A percentile compares a stretch with the other conserved stretches of the same genome.
Conservation (phyloP, 2,329 filamentous ascomycete species). For the Alternaria sp. region DNA sequence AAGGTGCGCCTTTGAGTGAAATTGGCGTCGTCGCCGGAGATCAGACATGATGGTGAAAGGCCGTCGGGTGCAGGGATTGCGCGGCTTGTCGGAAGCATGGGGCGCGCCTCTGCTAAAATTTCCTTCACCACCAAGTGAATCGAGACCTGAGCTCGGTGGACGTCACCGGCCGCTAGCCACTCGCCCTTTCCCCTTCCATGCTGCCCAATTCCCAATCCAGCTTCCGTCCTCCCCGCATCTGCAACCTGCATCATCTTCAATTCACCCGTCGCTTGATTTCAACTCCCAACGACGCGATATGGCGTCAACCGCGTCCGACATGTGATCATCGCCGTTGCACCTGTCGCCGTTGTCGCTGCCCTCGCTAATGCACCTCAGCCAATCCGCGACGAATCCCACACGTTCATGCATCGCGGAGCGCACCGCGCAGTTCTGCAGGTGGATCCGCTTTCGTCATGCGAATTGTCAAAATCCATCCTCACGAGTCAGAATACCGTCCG, state of each 20-base stretch:
- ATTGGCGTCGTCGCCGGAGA: background rate
- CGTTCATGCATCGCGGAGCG: conserved; percentile 15
- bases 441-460: conserved; percentile 2
- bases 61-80: conserved; percentile 5
- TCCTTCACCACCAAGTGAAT: conserved; percentile 9
- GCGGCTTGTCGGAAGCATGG: conserved; percentile 15
- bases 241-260: background rate
- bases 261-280: background rate
- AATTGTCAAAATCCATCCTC: background rate
- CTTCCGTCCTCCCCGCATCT: background rate
- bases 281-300: conserved; percentile 8
- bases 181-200: conserved; percentile 2
- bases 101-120: conserved; percentile 15
- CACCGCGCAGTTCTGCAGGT: conserved; percentile 1
- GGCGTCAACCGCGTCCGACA: conserved; percentile 12
- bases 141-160: conserved; percentile 12
- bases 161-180: conserved; percentile 18
- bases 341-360: conserved; percentile 9
- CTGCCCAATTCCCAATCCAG: background rate
- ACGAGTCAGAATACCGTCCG: background rate
- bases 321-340: conserved; percentile 7
- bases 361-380: conserved; percentile 17
- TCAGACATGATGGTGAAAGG: conserved; percentile 2
- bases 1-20: background rate
- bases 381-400: conserved; percentile 8